Base-by-base conservation (phyloP, 768 basidiomycete species). In the Tricholoma sp. region DNA sequence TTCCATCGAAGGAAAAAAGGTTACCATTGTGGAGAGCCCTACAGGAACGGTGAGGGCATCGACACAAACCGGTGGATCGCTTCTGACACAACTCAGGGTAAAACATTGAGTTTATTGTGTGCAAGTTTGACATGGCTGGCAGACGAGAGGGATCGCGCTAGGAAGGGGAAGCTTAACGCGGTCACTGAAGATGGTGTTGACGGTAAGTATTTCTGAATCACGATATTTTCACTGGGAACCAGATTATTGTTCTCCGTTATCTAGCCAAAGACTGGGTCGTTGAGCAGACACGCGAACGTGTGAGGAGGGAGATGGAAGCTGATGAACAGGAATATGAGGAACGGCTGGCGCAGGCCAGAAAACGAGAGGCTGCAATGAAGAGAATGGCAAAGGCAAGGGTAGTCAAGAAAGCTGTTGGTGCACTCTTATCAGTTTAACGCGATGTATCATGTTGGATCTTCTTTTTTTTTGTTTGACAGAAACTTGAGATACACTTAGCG, bases 21-120 rank as follows among this genome's bases (percentile, higher is more conserved):
- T 97, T 16, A 82, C 92, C 1, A 87, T 98, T 50, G 80, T 95
- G 29, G 92, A 94, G 70, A 91, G 88, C 62, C 93, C 93, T 0
- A 94, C 93, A 0, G 93, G 92, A 63, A 94, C 92, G 22, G 92
- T 91, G 57, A 69, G 82, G 65, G 43, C 34, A 10, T 52, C 21
- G 10, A 7, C 39, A 4, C 37, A 55, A 19, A 2, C 14, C 18
- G 24, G 57, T 55, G 5, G 29, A 21, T 18, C 22, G 11, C 45
- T 6, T 46, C 31, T 57, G 19, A 31, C 2, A 35, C 18, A 9
- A 24, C 3, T 6, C 19, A 94, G 92, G 93, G 93, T 24, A 96
- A 96, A 71, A 94, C 93, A 0, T 71, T 94, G 32, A 90, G 85
- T 64, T 75, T 95, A 14, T 76, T 95, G 24, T 91, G 86, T 60